Evolutionary conservation across 2,329 filamentous ascomycete genomes (phyloP).

Genomic region (Metarhizium robertsii): DNA sequence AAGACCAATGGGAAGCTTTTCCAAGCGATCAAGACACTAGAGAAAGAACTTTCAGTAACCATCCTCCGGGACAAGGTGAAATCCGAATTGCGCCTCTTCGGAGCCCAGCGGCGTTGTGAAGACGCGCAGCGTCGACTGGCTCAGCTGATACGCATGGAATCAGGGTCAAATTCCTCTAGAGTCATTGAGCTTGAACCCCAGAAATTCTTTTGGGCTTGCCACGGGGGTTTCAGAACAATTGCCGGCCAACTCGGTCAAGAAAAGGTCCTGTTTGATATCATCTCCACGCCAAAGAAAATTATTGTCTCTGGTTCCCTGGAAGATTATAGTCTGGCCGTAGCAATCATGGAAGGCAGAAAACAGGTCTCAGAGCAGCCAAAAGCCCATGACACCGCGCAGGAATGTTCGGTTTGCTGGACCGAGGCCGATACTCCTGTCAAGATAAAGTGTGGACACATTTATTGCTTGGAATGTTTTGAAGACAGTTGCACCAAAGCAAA

Average conservation of each 20-base stretch:
- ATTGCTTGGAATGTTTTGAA: slow-evolving; percentile 33
- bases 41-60: not conserved
- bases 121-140: not conserved
- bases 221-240: slow-evolving; percentile 22
- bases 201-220: slow-evolving; percentile 20
- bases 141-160: not conserved
- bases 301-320: slow-evolving; percentile 17
- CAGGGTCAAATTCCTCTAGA: not conserved
- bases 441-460: slow-evolving; percentile 29
- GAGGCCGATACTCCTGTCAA: slow-evolving; percentile 24
- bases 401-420: slow-evolving; percentile 27
- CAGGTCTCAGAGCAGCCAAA: not conserved
- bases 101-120: not conserved
- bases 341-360: not conserved
- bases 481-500: slow-evolving; percentile 15
- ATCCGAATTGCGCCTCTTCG: not conserved
- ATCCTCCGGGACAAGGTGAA: not conserved
- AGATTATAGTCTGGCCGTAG: slow-evolving; percentile 2
- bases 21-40: not conserved
- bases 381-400: not conserved
- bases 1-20: slow-evolving; percentile 5
- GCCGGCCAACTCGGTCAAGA: slow-evolving; percentile 14
- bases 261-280: slow-evolving; percentile 22
- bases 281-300: slow-evolving; percentile 18
- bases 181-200: slow-evolving; percentile 17